A percentile compares a stretch with the other conserved stretches of the same genome.
These are phyloP conservation scores for Tulasnella sp. DNA, from an alignment of 768 basidiomycete species.

Conservation along the genomic window DNA sequence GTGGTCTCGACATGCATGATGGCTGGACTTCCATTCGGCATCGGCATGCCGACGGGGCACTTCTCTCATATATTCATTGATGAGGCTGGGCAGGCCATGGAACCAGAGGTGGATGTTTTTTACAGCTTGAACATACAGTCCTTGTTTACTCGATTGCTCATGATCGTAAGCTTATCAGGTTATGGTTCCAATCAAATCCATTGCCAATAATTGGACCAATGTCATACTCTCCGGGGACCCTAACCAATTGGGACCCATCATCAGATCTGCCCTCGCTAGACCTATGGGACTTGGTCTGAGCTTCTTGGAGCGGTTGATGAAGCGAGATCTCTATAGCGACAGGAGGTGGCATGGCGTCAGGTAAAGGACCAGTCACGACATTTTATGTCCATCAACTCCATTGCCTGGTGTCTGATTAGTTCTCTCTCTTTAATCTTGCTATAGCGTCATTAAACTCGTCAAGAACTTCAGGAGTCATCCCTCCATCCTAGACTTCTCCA, in stretches of 20 bases:
- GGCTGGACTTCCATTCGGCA: not conserved
- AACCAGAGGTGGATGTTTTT: slow-evolving; percentile 8
- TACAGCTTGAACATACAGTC: not conserved
- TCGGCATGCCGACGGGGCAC: not conserved
- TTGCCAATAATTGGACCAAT: not conserved
- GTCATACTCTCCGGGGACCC: not conserved
- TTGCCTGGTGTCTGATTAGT: no score
- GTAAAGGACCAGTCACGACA: no score
- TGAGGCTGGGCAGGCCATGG: slow-evolving; percentile 5
- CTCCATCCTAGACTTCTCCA: not conserved
- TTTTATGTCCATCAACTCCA: slow-evolving; percentile 16
- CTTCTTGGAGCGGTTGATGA: not conserved
- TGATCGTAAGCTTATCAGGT: slow-evolving; percentile 19
- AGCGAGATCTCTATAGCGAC: not conserved
- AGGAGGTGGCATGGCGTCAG: not conserved
- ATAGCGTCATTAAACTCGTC: not conserved
- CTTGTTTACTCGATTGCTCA: not conserved
- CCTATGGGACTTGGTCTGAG: not conserved
- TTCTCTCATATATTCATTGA: slow-evolving; percentile 2
- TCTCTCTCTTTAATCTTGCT: not conserved
- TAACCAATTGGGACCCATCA: not conserved
- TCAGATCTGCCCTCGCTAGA: not conserved
- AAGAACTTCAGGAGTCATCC: slow-evolving; percentile 2
- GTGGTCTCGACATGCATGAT: slow-evolving; percentile 11
- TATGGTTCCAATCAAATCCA: not conserved